Base-by-base conservation (phyloP, 225 moss, liverwort and hornwort species). In the Pseudisothecium myosuroides region DNA sequence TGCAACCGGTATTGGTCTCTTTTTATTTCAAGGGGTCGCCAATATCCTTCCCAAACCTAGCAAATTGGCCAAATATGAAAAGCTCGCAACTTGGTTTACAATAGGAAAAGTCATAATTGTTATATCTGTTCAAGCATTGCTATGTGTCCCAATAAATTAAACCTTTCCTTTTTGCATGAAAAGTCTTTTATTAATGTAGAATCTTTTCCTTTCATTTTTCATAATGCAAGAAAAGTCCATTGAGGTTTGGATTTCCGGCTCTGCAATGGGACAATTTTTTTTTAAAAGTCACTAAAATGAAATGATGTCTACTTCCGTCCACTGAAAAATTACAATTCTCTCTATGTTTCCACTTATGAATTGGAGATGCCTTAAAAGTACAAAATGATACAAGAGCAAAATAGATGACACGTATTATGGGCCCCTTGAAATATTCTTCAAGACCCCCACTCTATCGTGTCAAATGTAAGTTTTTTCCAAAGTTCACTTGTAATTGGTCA, bases 251-350 rank as follows among this genome's bases (percentile, higher is more conserved):
- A 21, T n/a, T 67, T 37, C 4, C 2, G 0, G 0, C 21, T n/a
- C n/a, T 67, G n/a, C 7, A 12, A 21, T n/a, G 4, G 6, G 21
- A 6, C 12, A 22, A 9, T 34, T 21, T 10, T 66, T 36, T 37
- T 65, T 21, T 37, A 12, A 67, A 8, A 14, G 31, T 67, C 4
- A 12, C 2, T 0, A 1, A 2, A 67, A 22, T 1, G 2, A 2
- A 37, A 67, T 12, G n/a, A 22, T 0, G 0, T 6, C 4, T 1
- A 0, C 21, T 2, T 67, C 22, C 4, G 0, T n/a, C 21, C 12
- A n/a, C 0, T 22, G 1, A 4, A 67, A 67, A 67, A 67, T 12
- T 67, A 2, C 1, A 0, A 1, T 67, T 4, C 4, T 37, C 2
- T n/a, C 1, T 1, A 2, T 21, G 2, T 21, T 67, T n/a, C 12